Conservation (phyloP, 805 yeast species). For the Spathaspora hagerdaliae region DNA sequence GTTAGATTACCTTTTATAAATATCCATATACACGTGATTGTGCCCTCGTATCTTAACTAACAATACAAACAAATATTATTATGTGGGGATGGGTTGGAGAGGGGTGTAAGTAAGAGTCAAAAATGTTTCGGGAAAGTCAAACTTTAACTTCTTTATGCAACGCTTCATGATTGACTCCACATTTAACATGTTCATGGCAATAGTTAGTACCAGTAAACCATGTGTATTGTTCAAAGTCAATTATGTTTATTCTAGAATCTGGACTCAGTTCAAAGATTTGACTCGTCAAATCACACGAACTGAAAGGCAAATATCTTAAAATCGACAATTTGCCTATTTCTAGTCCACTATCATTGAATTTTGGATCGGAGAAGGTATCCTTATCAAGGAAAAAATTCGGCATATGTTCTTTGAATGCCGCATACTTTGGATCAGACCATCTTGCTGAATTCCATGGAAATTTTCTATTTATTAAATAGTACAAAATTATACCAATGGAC, state of each 20-base stretch:
- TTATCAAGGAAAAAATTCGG: neutral
- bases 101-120: no score
- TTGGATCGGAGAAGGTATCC: slow-evolving; percentile 1
- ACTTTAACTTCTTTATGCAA: neutral
- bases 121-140: no score
- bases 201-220: slow-evolving; percentile 9
- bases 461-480: slow-evolving; percentile 21
- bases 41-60: no score
- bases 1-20: no score
- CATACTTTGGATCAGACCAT: slow-evolving; percentile 22
- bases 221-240: slow-evolving; percentile 2
- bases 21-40: no score
- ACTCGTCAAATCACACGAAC: slow-evolving; percentile 5
- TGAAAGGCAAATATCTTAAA: slow-evolving; percentile 6
- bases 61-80: no score
- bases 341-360: neutral
- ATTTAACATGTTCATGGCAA: slow-evolving; percentile 6
- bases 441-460: slow-evolving; percentile 49
- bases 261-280: slow-evolving; percentile 9
- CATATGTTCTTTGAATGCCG: neutral
- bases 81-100: no score
- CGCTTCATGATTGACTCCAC: slow-evolving; percentile 5
- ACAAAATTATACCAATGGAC: slow-evolving; percentile 46
- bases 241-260: slow-evolving; percentile 4
- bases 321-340: slow-evolving; percentile 7